Percentiles rank a stretch among this genome's conserved stretches.
Conservation (phyloP, 164 flowering plant species). For the grape (Vitis vinifera) region DNA sequence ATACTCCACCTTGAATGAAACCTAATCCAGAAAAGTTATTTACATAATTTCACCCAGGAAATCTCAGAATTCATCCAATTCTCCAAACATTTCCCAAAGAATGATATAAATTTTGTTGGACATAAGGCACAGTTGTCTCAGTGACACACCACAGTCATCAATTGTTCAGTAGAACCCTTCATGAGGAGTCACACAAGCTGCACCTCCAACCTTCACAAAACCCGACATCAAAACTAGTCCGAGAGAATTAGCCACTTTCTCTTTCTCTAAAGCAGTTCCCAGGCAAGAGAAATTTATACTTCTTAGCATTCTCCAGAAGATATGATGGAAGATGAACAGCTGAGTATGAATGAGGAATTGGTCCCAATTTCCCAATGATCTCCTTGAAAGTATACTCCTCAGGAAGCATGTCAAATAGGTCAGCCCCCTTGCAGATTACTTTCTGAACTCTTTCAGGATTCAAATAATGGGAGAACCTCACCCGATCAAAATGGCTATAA, state of each 20-base stretch:
- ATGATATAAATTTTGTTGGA: conserved; percentile 17
- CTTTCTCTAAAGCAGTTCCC: conserved; percentile 54
- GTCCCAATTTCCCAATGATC: conserved; percentile 68
- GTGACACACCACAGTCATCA: conserved; percentile 21
- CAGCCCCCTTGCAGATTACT: conserved; percentile 68
- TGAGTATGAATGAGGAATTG: conserved; percentile 57
- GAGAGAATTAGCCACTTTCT: conserved; percentile 36
- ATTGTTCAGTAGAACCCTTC: conserved; percentile 16
- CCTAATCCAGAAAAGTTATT: conserved; percentile 22
- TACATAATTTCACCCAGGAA: conserved; percentile 22
- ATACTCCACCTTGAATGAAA: conserved; percentile 14
- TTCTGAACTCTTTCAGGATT: conserved; percentile 68
- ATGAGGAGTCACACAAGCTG: conserved; percentile 22
- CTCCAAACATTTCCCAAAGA: conserved; percentile 20
- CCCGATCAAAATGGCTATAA: conserved; percentile 87
- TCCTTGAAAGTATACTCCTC: conserved; percentile 64
- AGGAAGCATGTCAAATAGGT: conserved; percentile 64
- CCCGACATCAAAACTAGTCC: not conserved
- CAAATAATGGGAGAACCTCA: conserved; percentile 66
- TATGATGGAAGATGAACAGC: conserved; percentile 61
- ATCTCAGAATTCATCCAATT: conserved; percentile 13
- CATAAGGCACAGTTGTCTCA: conserved; percentile 13
- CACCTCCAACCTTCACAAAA: conserved; percentile 25
- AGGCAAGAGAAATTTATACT: conserved; percentile 53
- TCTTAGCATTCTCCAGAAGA: conserved; percentile 48